phyloP scores from a whole-genome alignment of 2,329 filamentous ascomycete genomes.

The Cercospora brassicicola region DNA sequence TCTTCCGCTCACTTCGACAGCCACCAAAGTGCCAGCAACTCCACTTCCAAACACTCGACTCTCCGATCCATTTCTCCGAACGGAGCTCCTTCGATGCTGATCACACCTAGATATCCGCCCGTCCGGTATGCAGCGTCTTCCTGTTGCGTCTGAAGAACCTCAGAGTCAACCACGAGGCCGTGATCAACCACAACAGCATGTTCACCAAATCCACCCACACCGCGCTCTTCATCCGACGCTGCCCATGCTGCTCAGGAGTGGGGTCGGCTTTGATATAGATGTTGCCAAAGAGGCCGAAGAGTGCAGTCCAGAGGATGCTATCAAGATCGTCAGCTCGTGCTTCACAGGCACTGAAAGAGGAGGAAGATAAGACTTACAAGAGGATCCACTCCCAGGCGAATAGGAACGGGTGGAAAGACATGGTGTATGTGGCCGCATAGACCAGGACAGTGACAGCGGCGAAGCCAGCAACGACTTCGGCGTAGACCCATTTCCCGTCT shows the following conservation, averaged over 20 bases:
- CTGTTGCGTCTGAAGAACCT: constrained; percentile 60
- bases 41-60: background rate
- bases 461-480: constrained; percentile 67
- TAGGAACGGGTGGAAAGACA: constrained; percentile 45
- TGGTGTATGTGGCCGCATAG: constrained; percentile 65
- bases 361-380: constrained; percentile 48
- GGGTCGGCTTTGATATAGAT: constrained; percentile 73
- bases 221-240: constrained; percentile 78
- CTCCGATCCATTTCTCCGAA: too few relatives aligned
- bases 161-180: constrained; percentile 55
- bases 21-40: background rate
- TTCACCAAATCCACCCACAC: constrained; percentile 80
- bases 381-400: constrained; percentile 71
- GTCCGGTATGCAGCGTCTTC: constrained; percentile 42
- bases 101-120: constrained; percentile 36
- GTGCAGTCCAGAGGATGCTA: constrained; percentile 70
- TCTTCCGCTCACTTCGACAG: background rate
- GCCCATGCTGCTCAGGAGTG: constrained; percentile 52
- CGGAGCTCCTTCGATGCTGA: too few relatives aligned
- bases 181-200: constrained; percentile 73
- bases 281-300: constrained; percentile 81
- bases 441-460: constrained; percentile 61
- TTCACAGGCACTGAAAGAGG: background rate
- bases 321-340: background rate
- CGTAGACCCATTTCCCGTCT: constrained; percentile 77